Conservation (phyloP, 371 early-diverging fungal genomes). For the Phascolomyces articulosus region DNA sequence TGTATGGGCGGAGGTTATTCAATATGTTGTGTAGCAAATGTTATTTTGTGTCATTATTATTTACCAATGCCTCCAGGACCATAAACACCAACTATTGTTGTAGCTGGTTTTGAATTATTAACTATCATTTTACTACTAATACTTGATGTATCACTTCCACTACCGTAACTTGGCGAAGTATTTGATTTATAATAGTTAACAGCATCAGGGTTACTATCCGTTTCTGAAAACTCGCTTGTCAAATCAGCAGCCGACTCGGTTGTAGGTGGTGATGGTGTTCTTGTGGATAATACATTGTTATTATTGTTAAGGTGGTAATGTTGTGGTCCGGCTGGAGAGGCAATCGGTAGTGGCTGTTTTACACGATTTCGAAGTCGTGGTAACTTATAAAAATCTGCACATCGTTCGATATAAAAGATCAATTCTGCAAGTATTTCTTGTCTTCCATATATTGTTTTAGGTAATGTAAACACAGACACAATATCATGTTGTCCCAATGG, state of each 20-base stretch:
- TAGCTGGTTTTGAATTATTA: slow-evolving; percentile 19
- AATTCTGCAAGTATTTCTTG: slow-evolving; percentile 39
- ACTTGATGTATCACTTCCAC: slow-evolving; percentile 38
- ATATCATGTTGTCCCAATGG: slow-evolving; percentile 45
- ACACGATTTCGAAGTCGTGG: background rate
- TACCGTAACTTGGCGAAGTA: slow-evolving; percentile 37
- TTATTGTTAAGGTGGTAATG: no score
- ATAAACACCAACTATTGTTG: slow-evolving; percentile 34
- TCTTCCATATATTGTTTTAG: slow-evolving; percentile 46
- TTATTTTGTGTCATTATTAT: background rate
- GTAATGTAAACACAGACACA: slow-evolving; percentile 48
- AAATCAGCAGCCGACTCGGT: slow-evolving; percentile 13
- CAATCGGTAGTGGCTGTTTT: no score
- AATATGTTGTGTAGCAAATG: background rate
- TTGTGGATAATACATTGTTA: no score
- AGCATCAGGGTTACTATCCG: slow-evolving; percentile 1
- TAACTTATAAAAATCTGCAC: slow-evolving; percentile 32
- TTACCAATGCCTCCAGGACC: slow-evolving; percentile 46
- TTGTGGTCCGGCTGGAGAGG: background rate
- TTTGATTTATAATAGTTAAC: slow-evolving; percentile 21
- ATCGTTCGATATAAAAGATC: slow-evolving; percentile 37
- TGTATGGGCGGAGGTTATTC: no score
- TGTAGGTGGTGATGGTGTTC: background rate
- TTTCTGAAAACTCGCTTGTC: slow-evolving; percentile 22
- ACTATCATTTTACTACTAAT: slow-evolving; percentile 14